Base-by-base conservation (phyloP, 306 rosid genomes). In the Gleditsia sinensis region DNA sequence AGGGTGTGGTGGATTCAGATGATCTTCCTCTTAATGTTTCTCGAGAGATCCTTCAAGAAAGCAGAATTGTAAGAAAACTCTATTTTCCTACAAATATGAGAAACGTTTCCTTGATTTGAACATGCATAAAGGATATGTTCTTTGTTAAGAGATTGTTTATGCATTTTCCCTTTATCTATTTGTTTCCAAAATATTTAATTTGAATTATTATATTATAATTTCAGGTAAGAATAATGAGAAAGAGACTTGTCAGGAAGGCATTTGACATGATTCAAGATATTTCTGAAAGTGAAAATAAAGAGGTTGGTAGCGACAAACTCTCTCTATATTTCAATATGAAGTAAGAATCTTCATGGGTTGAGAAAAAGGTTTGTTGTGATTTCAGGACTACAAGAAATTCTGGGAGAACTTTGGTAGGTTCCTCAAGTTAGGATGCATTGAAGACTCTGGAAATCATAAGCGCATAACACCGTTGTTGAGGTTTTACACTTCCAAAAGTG, bases 341-440 rank as follows among this genome's bases (percentile, higher is more conserved):
- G 37, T 27, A 76, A 46, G 71, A 65, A 21, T 68, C 81, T n/a
- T 78, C 69, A 30, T 66, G 67, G 40, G 72, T 66, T 51, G 23
- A 11, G 17, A 63, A 54, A 32, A 51, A 59, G 46, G 20, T 62
- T 72, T 73, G 55, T 13, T 72, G 49, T 39, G 67, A 53, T 80
- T 79, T 43, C 85, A 94, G 98, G 97, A 92, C 78, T 95, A 92
- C 89, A 95, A 90, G 86, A 95, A 95, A 86, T 85, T 95, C 69
- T 95, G 98, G 99, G 99, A 95, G 89, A 95, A 92, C 92, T 95
- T 92, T 65, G 99, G 99, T 66, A 86, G 99, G 78, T 92, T 95
- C 48, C 10, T 92, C 16, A 95, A 95, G 81, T 86, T 95, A 58
- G 99, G 99, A 13, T 95, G 98, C 54, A 78, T 88, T 25, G 99